Evolutionary conservation across 1,284 basidiomycete species (phyloP), one percentile per base, ranked within the genome.

Genomic region (Abortiporus biennis): DNA sequence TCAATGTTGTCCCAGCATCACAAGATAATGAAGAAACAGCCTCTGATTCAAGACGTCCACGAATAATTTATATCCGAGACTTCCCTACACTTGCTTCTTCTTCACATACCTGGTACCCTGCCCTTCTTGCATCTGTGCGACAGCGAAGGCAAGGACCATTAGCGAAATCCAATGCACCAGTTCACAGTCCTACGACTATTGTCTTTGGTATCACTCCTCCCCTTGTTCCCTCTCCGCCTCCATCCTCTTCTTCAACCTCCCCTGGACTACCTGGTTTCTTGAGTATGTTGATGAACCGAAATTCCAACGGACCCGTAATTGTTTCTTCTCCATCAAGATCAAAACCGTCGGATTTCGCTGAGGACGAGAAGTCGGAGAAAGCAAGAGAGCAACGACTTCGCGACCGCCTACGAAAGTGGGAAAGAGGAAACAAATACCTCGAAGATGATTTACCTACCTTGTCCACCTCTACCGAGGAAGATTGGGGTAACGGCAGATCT

Each of bases 41-140:
- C 36, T n/a, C n/a, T n/a, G n/a, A n/a, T n/a, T n/a, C n/a, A n/a
- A 52, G 52, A 41, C 66, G 70, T 44, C 82, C 85, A 8, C 80
- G 90, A n/a, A 73, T 94, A 6, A 72, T 94, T 38, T 88, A 92
- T 52, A 70, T 94, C 40, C 83, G 88, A 43, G 86, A 92, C 55
- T 87, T 85, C 48, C 71, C 79, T 4, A 84, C 79, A 0, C 76
- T 94, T 42, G 78, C 85, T 0, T 63, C 79, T 3, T 79, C 85
- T 4, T 80, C 86, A 6, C 69, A 80, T 2, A 64, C 71, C 1
- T 92, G 92, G 90, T 93, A 87, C 57, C 80, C 87, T 3, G 72
- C 81, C 23, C 69, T 94, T 12, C 69, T 91, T 8, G 71, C 78
- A 31, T 83, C 88, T 6, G 85, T 92, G 6, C 78, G 81, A 37